Evolutionary conservation across 2,329 filamentous ascomycete species (phyloP).

Genomic region (Blumeriella jaapii): DNA sequence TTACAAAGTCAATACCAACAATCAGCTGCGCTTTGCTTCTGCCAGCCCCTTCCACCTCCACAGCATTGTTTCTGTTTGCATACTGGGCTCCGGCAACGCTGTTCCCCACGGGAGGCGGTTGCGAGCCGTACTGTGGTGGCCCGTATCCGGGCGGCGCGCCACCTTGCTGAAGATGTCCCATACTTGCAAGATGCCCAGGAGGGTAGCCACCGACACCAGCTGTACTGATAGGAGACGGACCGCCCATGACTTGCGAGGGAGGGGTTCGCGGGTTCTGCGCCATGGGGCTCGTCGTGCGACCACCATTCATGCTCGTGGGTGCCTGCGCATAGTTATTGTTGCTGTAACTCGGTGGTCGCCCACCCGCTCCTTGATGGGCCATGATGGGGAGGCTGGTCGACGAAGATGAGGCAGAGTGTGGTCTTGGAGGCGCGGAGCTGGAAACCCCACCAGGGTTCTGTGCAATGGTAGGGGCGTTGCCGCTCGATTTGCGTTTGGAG

Average conservation of each 20-base stretch:
- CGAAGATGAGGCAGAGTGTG: constrained; percentile 36
- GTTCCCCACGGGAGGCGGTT: constrained; percentile 14
- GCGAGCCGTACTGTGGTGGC: constrained; percentile 24
- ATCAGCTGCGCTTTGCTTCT: constrained; percentile 94
- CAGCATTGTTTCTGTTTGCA: constrained; percentile 32
- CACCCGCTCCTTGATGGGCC: constrained; percentile 49
- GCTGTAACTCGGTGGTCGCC: constrained; percentile 53
- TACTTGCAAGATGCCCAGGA: constrained; percentile 33
- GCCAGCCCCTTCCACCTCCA: constrained; percentile 78
- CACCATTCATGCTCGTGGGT: constrained; percentile 32
- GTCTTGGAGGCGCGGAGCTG: too few species aligned
- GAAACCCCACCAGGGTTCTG: too few species aligned
- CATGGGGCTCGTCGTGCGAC: constrained; percentile 37
- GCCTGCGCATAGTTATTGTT: constrained; percentile 42
- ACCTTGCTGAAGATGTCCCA: constrained; percentile 22
- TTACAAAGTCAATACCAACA: constrained; percentile 96
- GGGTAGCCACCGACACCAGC: constrained; percentile 48
- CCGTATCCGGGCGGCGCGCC: constrained; percentile 26
- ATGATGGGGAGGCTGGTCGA: constrained; percentile 45
- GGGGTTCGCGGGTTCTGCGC: constrained; percentile 24
- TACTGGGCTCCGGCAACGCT: constrained; percentile 23
- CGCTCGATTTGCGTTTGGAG: constrained; percentile 59
- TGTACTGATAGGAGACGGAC: constrained; percentile 57
- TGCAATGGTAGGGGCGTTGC: constrained; percentile 38
- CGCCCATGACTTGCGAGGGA: constrained; percentile 35